Percentiles rank a stretch among this genome's conserved stretches.
Evolutionary conservation across 805 yeast genomes (phyloP).

Genomic region (Scheffersomyces stipitis): DNA sequence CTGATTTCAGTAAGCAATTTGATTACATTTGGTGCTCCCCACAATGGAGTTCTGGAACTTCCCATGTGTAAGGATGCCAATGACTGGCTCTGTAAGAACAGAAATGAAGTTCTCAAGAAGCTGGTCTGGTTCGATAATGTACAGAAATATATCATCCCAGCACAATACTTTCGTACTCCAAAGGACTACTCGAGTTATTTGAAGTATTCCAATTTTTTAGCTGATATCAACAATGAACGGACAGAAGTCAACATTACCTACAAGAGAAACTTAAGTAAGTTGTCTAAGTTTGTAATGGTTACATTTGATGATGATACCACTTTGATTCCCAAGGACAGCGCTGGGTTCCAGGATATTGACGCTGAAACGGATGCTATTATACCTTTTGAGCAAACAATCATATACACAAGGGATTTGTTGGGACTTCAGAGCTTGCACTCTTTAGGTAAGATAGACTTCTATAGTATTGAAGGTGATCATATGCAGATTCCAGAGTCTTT

Average conservation of each 20-base stretch:
- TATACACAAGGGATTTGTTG: constrained; percentile 55
- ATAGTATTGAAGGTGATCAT: constrained; percentile 56
- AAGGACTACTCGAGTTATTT: constrained; percentile 53
- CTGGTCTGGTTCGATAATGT: constrained; percentile 61
- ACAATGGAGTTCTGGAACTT: constrained; percentile 69
- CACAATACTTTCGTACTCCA: constrained; percentile 75
- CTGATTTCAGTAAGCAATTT: constrained; percentile 43
- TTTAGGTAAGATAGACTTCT: constrained; percentile 46
- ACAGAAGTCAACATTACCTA: constrained; percentile 37
- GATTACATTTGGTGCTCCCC: constrained; percentile 81
- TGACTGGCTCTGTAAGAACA: constrained; percentile 59
- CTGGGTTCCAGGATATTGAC: constrained; percentile 62
- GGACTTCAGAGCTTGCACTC: constrained; percentile 55
- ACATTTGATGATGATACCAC: constrained; percentile 64
- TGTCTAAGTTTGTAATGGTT: constrained; percentile 59
- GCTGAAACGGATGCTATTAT: constrained; percentile 39
- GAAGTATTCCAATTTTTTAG: constrained; percentile 57
- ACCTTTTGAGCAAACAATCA: constrained; percentile 47
- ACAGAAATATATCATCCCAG: constrained; percentile 62
- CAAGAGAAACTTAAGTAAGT: constrained; percentile 36
- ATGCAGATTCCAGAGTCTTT: constrained; percentile 62
- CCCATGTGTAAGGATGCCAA: constrained; percentile 51
- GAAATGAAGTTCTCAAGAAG: constrained; percentile 53
- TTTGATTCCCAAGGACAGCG: constrained; percentile 69
- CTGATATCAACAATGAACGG: constrained; percentile 65